These are phyloP conservation scores for Ballota nigra DNA, from an alignment of 257 asterid genomes.

Conservation along the genomic window DNA sequence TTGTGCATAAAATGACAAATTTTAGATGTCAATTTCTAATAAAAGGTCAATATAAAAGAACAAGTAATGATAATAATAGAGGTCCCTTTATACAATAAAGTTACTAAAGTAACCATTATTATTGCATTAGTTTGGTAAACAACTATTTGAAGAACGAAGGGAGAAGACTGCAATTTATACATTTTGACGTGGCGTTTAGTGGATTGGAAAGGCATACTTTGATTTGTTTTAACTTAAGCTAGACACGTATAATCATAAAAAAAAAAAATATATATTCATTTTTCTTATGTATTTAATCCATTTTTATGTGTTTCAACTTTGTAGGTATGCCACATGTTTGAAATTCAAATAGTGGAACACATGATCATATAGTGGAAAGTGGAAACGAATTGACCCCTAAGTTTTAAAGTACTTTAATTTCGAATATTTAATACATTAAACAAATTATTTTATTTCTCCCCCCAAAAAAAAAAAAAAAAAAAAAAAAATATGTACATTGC, in stretches of 20 bases:
- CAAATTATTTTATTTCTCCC: no score
- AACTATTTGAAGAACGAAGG: slow-evolving; percentile 25
- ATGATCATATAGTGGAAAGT: no score
- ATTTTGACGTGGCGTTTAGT: slow-evolving; percentile 17
- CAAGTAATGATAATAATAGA: slow-evolving; percentile 24
- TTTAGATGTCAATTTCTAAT: neutral
- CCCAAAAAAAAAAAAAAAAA: no score
- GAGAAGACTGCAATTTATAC: neutral
- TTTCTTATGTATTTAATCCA: no score
- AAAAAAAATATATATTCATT: no score
- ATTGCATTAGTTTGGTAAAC: slow-evolving; percentile 41
- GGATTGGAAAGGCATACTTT: slow-evolving; percentile 14
- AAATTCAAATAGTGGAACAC: no score
- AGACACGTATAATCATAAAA: neutral
- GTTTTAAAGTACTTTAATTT: no score
- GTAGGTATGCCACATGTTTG: neutral
- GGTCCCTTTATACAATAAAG: neutral
- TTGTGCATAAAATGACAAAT: slow-evolving; percentile 24
- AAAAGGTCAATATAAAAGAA: neutral
- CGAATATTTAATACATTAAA: no score
- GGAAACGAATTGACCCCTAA: no score
- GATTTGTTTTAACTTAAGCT: slow-evolving; percentile 15
- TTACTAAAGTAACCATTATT: neutral
- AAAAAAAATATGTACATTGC: no score
- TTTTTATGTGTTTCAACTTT: no score